These are phyloP conservation scores for Xylaria sp. DNA, from an alignment of 2,329 filamentous ascomycete species.

Conservation along the genomic window DNA sequence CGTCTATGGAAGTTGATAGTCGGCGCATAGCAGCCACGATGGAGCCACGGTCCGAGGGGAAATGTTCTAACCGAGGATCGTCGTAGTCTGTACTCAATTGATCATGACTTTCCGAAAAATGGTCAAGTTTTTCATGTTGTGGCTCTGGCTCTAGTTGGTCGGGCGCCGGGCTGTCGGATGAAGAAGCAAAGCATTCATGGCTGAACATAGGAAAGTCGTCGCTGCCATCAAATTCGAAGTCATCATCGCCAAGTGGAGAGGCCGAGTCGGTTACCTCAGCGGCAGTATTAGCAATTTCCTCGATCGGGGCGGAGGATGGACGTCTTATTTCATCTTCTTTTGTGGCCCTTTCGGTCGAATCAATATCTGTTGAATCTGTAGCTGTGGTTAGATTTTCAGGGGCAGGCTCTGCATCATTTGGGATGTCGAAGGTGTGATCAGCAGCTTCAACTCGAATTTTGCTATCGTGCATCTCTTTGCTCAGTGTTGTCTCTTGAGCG, in stretches of 20 bases:
- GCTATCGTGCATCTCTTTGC: constrained; percentile 31
- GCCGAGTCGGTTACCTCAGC: constrained; percentile 58
- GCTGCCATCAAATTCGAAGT: constrained; percentile 28
- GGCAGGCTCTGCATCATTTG: constrained; percentile 42
- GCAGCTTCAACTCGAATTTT: constrained; percentile 30
- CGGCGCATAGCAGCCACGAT: constrained; percentile 49
- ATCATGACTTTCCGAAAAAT: constrained; percentile 8
- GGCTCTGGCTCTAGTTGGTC: neutral
- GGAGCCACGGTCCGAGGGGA: constrained; percentile 47
- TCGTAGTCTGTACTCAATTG: constrained; percentile 42
- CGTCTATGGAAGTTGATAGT: constrained; percentile 45
- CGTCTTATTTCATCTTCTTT: constrained; percentile 49
- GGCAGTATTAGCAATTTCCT: constrained; percentile 55
- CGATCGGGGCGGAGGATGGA: constrained; percentile 53
- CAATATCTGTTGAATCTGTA: constrained; percentile 47
- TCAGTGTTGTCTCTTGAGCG: constrained; percentile 33
- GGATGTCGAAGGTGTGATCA: constrained; percentile 18
- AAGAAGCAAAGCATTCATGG: constrained; percentile 43
- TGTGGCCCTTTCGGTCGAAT: constrained; percentile 49
- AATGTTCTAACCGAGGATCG: constrained; percentile 46
- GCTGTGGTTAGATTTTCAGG: constrained; percentile 47
- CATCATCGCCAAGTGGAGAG: constrained; percentile 50
- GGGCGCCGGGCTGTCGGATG: constrained; percentile 26
- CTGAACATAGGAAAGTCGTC: constrained; percentile 42
- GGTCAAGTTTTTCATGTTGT: constrained; percentile 10